A percentile compares a stretch with the other conserved stretches of the same genome.
phyloP scores from a whole-genome alignment of 805 yeast genomes.

The Schwanniomyces sp. region DNA sequence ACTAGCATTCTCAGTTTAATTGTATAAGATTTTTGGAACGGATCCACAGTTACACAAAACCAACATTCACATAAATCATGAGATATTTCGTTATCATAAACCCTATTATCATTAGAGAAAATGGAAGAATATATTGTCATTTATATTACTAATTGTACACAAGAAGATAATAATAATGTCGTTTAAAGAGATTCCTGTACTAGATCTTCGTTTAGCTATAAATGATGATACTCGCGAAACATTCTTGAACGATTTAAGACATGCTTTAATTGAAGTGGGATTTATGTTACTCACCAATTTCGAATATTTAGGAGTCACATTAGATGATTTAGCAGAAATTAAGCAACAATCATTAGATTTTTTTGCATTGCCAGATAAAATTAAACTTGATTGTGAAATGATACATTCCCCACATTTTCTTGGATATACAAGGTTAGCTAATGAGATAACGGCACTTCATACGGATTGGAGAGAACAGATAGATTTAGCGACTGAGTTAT shows the following conservation, averaged over 20 bases:
- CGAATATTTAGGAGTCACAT: slow-evolving; percentile 40
- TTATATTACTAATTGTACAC: not conserved
- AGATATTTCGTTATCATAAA: not conserved
- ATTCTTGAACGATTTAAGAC: slow-evolving; percentile 38
- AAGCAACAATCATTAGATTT: slow-evolving; percentile 39
- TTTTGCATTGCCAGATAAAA: slow-evolving; percentile 47
- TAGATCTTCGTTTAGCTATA: slow-evolving; percentile 45
- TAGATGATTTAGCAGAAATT: slow-evolving; percentile 34
- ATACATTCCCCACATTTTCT: slow-evolving; percentile 56
- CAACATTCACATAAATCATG: too few relatives aligned
- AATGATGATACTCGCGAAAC: slow-evolving; percentile 40
- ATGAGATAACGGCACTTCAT: slow-evolving; percentile 53
- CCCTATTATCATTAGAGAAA: not conserved
- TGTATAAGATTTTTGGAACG: too few relatives aligned
- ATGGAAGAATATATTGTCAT: not conserved
- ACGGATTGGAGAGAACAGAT: slow-evolving; percentile 64
- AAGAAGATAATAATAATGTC: slow-evolving; percentile 21
- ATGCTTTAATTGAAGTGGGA: slow-evolving; percentile 58
- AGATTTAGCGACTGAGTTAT: slow-evolving; percentile 55
- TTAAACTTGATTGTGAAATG: slow-evolving; percentile 51
- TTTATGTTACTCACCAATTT: slow-evolving; percentile 48
- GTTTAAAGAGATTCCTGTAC: slow-evolving; percentile 40
- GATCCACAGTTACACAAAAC: too few relatives aligned
- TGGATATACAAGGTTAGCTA: slow-evolving; percentile 57
- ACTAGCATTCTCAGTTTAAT: too few relatives aligned